Conservation (phyloP, 2,329 filamentous ascomycete species). For the Phoma sp. region DNA sequence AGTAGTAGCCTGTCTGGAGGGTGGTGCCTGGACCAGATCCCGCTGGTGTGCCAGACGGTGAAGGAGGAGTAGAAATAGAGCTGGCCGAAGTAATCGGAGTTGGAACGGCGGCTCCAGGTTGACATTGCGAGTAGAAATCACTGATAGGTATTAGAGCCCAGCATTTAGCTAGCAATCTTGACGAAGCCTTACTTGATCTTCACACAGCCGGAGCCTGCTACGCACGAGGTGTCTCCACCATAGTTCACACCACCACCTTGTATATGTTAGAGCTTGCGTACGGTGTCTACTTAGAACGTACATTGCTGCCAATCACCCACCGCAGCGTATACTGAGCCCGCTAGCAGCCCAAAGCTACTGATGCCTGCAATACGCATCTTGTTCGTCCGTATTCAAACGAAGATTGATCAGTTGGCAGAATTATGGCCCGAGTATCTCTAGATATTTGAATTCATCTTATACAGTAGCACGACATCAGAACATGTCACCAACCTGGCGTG, state of each 20-base stretch:
- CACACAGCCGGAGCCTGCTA: constrained; percentile 37
- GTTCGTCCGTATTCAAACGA: too few relatives aligned
- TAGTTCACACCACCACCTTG: constrained; percentile 41
- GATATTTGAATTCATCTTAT: constrained; percentile 1
- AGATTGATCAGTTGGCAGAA: not conserved
- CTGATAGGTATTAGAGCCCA: constrained; percentile 16
- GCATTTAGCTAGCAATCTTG: too few relatives aligned
- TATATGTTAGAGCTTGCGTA: constrained; percentile 1
- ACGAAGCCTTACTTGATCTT: constrained; percentile 36
- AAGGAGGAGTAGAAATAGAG: constrained; percentile 24
- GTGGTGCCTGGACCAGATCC: constrained; percentile 53
- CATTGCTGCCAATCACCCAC: constrained; percentile 47
- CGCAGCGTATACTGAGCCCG: constrained; percentile 32
- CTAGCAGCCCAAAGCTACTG: constrained; percentile 31
- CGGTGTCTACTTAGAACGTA: constrained; percentile 12
- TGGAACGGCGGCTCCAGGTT: constrained; percentile 43
- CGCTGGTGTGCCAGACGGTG: constrained; percentile 32
- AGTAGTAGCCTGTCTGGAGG: constrained; percentile 61
- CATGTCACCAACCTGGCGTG: not conserved
- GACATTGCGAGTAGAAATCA: constrained; percentile 52
- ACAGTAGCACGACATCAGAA: not conserved
- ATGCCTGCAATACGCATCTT: constrained; percentile 34
- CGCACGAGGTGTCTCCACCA: constrained; percentile 37
- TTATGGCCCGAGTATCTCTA: too few relatives aligned
- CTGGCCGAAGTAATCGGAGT: constrained; percentile 19